Evolutionary conservation across 768 basidiomycete genomes (phyloP).

Genomic region (Suillus tomentosus): DNA sequence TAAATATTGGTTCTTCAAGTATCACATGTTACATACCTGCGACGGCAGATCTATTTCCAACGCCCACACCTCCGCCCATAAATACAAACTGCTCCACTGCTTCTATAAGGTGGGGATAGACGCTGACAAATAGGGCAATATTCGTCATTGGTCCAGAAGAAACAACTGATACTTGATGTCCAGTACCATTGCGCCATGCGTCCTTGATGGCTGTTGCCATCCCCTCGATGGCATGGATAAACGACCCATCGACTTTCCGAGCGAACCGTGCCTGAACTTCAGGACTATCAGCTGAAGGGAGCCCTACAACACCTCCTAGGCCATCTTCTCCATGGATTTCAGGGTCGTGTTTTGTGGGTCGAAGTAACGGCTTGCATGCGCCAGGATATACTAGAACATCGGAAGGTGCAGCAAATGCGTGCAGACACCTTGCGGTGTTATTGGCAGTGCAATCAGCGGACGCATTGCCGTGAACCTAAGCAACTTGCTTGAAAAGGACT

Average conservation of each 20-base stretch:
- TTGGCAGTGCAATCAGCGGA: constrained; percentile 56
- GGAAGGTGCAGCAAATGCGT: constrained; percentile 68
- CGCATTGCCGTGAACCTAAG: constrained; percentile 82
- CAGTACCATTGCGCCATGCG: constrained; percentile 59
- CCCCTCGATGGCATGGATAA: constrained; percentile 64
- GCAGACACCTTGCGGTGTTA: constrained; percentile 78
- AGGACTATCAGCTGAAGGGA: constrained; percentile 52
- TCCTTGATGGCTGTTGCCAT: constrained; percentile 58
- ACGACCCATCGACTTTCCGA: constrained; percentile 40
- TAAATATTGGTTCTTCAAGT: not conserved
- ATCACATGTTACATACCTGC: constrained; percentile 47
- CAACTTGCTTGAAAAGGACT: not conserved
- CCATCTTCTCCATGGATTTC: constrained; percentile 86
- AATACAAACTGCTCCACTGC: constrained; percentile 56
- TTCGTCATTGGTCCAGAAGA: constrained; percentile 89
- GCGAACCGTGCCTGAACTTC: constrained; percentile 54
- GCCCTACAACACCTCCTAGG: constrained; percentile 80
- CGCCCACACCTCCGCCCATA: constrained; percentile 90
- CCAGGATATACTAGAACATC: constrained; percentile 68
- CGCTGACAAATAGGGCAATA: constrained; percentile 63
- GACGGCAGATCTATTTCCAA: constrained; percentile 78
- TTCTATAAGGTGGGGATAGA: constrained; percentile 54
- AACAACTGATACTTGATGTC: constrained; percentile 64
- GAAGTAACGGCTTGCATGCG: constrained; percentile 67
- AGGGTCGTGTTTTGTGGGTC: constrained; percentile 61